Percentiles rank a stretch among this genome's conserved stretches.
Conservation (phyloP, 2,329 filamentous ascomycete genomes). For the Xylariaceae sp. region DNA sequence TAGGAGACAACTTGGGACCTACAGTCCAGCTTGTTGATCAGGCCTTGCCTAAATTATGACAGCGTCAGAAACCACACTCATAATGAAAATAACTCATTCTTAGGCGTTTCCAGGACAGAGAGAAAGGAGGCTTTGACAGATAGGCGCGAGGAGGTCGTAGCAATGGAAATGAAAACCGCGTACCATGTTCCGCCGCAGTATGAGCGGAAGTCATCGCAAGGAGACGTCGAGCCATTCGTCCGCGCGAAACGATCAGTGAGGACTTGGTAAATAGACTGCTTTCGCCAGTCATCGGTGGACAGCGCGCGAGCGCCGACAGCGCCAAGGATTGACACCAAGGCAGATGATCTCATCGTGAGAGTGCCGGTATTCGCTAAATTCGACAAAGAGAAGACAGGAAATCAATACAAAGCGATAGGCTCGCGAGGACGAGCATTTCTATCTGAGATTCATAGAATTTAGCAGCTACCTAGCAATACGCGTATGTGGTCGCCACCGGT, state of each 20-base stretch:
- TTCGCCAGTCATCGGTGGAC: constrained; percentile 35
- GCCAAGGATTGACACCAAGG: constrained; percentile 15
- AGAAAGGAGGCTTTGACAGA: neutral
- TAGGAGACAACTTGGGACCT: neutral
- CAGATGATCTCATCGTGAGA: constrained; percentile 18
- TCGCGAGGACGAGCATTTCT: neutral
- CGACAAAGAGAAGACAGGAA: neutral
- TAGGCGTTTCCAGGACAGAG: neutral
- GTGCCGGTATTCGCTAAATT: neutral
- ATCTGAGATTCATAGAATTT: too few relatives aligned
- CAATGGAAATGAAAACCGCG: neutral
- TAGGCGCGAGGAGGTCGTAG: neutral
- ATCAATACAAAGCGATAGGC: neutral
- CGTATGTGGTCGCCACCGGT: neutral
- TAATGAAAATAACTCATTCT: neutral
- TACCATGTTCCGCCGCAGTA: constrained; percentile 49
- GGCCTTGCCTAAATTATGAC: constrained; percentile 33
- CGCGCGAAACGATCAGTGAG: constrained; percentile 34
- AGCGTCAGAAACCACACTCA: neutral
- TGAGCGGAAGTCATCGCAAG: constrained; percentile 27
- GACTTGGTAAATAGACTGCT: constrained; percentile 45
- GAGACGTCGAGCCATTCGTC: constrained; percentile 36
- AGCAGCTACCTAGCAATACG: neutral
- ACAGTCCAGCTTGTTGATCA: constrained; percentile 46
- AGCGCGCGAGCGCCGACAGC: constrained; percentile 24